phyloP scores from a whole-genome alignment of 371 early-diverging fungal genomes.

The Lichtheimia ramosa region DNA sequence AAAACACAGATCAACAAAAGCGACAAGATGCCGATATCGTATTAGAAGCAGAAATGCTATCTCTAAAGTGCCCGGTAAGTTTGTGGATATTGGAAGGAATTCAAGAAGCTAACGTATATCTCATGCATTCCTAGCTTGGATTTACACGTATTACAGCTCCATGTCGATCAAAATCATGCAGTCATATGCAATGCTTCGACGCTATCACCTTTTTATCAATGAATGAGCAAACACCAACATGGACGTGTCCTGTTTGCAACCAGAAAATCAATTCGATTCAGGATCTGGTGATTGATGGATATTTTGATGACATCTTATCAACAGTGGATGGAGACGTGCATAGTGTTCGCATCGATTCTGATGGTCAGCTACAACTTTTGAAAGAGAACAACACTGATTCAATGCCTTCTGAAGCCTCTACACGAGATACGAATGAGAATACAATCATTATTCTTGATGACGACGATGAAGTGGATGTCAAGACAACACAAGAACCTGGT shows the following conservation, averaged over 20 bases:
- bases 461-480: too few species aligned
- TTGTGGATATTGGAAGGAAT: too few species aligned
- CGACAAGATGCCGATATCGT: conserved; percentile 55
- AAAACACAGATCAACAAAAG: conserved; percentile 21
- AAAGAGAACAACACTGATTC: conserved; percentile 30
- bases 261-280: conserved; percentile 52
- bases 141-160: conserved; percentile 66
- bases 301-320: conserved; percentile 63
- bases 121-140: conserved; percentile 44
- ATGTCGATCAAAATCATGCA: conserved; percentile 38
- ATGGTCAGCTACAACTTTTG: conserved; percentile 55
- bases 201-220: conserved; percentile 63
- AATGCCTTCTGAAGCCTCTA: too few species aligned
- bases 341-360: conserved; percentile 60
- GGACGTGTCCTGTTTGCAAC: conserved; percentile 78
- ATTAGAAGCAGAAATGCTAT: conserved; percentile 53
- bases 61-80: conserved; percentile 60
- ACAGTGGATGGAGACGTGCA: conserved; percentile 49
- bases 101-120: neutral
- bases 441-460: too few species aligned
- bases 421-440: too few species aligned
- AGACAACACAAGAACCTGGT: too few species aligned
- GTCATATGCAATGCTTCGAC: conserved; percentile 76
- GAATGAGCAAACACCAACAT: conserved; percentile 70
- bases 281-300: conserved; percentile 67